Percentiles rank a stretch among this genome's conserved stretches.
phyloP scores from a whole-genome alignment of 202 grass and related monocot genomes.

The Setaria viridis region DNA sequence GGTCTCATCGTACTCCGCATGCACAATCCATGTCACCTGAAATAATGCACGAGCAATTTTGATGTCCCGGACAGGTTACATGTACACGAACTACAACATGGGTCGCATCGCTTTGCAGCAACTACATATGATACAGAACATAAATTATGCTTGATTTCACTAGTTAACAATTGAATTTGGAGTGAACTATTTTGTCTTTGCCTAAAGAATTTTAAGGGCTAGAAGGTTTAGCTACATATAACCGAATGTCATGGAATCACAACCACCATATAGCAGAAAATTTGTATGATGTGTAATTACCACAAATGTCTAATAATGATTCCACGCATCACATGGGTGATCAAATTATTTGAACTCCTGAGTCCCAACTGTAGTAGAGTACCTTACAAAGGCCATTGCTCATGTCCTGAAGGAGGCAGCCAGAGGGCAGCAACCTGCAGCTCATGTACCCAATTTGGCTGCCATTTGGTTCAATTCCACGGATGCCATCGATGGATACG shows the following conservation, averaged over 20 bases:
- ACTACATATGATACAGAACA: background rate
- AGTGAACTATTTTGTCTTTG: background rate
- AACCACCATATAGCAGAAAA: too few relatives aligned
- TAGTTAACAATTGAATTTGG: background rate
- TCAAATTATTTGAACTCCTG: background rate
- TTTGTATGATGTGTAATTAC: background rate
- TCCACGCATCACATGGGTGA: background rate
- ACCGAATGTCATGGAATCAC: background rate
- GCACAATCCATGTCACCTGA: constrained; percentile 78
- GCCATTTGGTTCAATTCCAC: background rate
- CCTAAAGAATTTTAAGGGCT: background rate
- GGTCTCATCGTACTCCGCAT: constrained; percentile 57
- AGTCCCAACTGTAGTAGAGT: background rate
- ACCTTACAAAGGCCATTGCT: constrained; percentile 48
- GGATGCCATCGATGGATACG: constrained; percentile 35
- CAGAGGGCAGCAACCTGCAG: constrained; percentile 46
- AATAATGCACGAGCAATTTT: background rate
- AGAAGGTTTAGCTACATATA: background rate
- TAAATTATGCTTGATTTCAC: background rate
- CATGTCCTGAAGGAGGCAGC: constrained; percentile 51
- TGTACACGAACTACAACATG: background rate
- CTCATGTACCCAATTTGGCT: background rate
- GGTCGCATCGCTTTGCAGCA: too few relatives aligned
- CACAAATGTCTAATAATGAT: background rate
- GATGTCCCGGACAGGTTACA: background rate